Percentiles rank a stretch among this genome's conserved stretches.
These are phyloP conservation scores for Alternaria metachromatica DNA, from an alignment of 2,329 filamentous ascomycete species.

Conservation along the genomic window DNA sequence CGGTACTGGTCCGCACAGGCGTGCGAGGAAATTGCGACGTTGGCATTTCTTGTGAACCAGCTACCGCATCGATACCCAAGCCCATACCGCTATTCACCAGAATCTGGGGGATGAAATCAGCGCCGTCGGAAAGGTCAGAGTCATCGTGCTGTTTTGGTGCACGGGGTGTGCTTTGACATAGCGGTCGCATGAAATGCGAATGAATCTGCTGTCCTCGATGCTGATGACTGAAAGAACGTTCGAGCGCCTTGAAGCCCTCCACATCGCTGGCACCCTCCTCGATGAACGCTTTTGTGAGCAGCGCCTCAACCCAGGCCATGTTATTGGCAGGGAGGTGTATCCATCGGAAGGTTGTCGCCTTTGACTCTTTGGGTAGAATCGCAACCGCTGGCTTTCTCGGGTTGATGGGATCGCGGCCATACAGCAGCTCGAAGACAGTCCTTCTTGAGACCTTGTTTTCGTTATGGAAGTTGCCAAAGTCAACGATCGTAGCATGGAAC, in stretches of 20 bases:
- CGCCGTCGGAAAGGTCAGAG: constrained; percentile 43
- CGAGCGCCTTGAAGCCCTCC: constrained; percentile 68
- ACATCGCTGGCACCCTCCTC: constrained; percentile 68
- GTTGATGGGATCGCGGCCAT: constrained; percentile 43
- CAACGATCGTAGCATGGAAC: constrained; percentile 49
- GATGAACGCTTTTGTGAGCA: constrained; percentile 70
- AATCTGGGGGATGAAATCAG: constrained; percentile 40
- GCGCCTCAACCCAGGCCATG: constrained; percentile 67
- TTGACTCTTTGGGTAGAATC: constrained; percentile 50
- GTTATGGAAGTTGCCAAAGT: constrained; percentile 48
- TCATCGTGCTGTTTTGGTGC: constrained; percentile 41
- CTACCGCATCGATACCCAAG: constrained; percentile 32
- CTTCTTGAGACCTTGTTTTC: constrained; percentile 42
- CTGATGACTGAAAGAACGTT: constrained; percentile 67
- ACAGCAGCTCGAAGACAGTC: constrained; percentile 46
- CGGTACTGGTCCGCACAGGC: constrained; percentile 38
- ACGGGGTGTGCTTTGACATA: constrained; percentile 59
- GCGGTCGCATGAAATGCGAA: constrained; percentile 67
- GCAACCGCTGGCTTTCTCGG: constrained; percentile 43
- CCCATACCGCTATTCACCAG: constrained; percentile 33
- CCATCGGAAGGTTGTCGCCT: constrained; percentile 53
- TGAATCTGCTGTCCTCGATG: constrained; percentile 65
- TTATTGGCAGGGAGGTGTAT: constrained; percentile 58
- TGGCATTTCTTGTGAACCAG: constrained; percentile 28
- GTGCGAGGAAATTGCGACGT: constrained; percentile 26